A percentile compares a stretch with the other conserved stretches of the same genome.
These are phyloP conservation scores for Amphirosellinia nigrospora DNA, from an alignment of 495 filamentous ascomycete genomes.

Conservation along the genomic window DNA sequence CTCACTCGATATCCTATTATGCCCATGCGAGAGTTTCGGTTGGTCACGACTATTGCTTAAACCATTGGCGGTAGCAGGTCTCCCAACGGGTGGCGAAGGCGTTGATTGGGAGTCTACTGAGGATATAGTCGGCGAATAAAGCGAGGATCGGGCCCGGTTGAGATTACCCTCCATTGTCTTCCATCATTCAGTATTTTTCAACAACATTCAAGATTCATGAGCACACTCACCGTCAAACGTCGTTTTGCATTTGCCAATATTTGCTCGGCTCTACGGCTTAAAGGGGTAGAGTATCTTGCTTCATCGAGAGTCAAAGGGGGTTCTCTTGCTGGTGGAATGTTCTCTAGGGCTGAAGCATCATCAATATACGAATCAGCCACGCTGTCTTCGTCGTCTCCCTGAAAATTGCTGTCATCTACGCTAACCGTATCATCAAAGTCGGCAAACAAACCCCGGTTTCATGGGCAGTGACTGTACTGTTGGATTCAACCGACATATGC, in stretches of 20 bases:
- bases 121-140: slow-evolving; percentile 64
- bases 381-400: slow-evolving; percentile 65
- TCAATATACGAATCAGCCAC: slow-evolving; percentile 57
- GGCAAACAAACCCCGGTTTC: slow-evolving; percentile 52
- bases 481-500: slow-evolving; percentile 52
- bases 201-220: slow-evolving; percentile 5
- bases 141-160: slow-evolving; percentile 75
- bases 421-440: slow-evolving; percentile 64
- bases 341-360: slow-evolving; percentile 38
- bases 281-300: slow-evolving; percentile 64
- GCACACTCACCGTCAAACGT: slow-evolving; percentile 74
- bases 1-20: slow-evolving; percentile 53
- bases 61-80: slow-evolving; percentile 43
- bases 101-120: slow-evolving; percentile 59
- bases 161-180: slow-evolving; percentile 94
- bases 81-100: slow-evolving; percentile 48
- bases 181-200: slow-evolving; percentile 27
- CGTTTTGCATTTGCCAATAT: slow-evolving; percentile 92
- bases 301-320: slow-evolving; percentile 28
- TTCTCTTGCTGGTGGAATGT: slow-evolving; percentile 23
- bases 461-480: slow-evolving; percentile 57
- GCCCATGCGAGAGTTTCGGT: slow-evolving; percentile 38
- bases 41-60: slow-evolving; percentile 30
- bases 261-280: slow-evolving; percentile 83
- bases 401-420: slow-evolving; percentile 63